Evolutionary conservation across 768 basidiomycete genomes (phyloP), one percentile per base, ranked within the genome.

Genomic region (Tulasnella calospora): DNA sequence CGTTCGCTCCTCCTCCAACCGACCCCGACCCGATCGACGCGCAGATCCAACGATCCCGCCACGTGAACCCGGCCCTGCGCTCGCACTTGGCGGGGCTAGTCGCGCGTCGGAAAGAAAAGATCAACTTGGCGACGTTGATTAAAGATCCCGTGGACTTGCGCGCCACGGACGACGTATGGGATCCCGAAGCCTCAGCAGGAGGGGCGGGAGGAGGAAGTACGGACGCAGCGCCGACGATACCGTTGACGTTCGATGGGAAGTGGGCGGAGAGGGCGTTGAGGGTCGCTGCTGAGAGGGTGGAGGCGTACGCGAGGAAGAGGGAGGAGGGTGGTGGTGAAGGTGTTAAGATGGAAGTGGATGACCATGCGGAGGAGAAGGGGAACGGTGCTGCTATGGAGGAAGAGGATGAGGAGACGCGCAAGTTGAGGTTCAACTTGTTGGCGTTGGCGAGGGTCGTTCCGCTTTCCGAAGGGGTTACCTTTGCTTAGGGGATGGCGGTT

Each of bases 381-480:
- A 40, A 40, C 13, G 40, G 40, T 0, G 3, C 8, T 40, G 40
- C 1, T 40, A 12, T 12, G 40, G 40, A 40, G 82, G 89, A 61
- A 23, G 57, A 91, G 71, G 35, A n/a, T 77, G 86, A 88, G 2
- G 80, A 85, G 23, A 71, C 90, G 81, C 87, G 88, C 76, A 88
- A 90, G 75, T 85, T 94, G 72, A 88, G 93, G 51, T 85, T 94
- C 80, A 94, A 93, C 82, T 85, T 94, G 38, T 87, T 94, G 36
- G 92, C 92, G 1, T 86, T 94, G 44, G 91, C 92, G 78, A 93
- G 93, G 82, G 88, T 92, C 8, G 92, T 92, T 13, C 93, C 93
- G 1, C 82, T 93, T 79, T 91, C 92, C 81, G 89, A 88, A 78
- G 91, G 93, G 75, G 90, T 90, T 30, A 61, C 57, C 8, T 61